Percentiles rank a stretch among this genome's conserved stretches.
These are phyloP conservation scores for Fusarium falciforme DNA, from an alignment of 2,329 filamentous ascomycete species.

Conservation along the genomic window DNA sequence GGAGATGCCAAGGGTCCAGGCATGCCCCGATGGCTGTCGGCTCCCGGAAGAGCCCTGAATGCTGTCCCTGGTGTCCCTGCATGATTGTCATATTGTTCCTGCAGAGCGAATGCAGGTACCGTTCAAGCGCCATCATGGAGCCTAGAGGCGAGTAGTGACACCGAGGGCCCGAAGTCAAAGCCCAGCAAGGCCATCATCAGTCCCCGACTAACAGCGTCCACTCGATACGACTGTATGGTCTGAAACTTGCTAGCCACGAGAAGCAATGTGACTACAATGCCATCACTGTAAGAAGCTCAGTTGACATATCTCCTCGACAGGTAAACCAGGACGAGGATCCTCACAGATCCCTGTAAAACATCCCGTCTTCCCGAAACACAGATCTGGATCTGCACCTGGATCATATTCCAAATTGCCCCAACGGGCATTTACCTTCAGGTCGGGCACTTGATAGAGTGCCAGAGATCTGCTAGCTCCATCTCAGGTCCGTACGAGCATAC, in stretches of 20 bases:
- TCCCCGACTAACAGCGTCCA: neutral
- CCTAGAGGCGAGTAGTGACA: neutral
- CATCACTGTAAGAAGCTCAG: neutral
- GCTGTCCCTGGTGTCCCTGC: slow-evolving; percentile 5
- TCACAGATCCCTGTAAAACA: slow-evolving; percentile 2
- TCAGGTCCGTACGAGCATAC: neutral
- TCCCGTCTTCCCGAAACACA: slow-evolving; percentile 18
- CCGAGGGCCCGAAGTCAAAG: slow-evolving; percentile 3
- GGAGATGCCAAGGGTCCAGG: slow-evolving; percentile 30
- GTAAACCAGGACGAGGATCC: neutral
- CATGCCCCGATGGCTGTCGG: slow-evolving; percentile 22
- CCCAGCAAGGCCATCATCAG: neutral
- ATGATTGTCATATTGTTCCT: slow-evolving; percentile 24
- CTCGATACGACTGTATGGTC: neutral
- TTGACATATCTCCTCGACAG: neutral
- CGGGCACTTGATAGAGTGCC: slow-evolving; percentile 2
- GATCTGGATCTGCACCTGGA: slow-evolving; percentile 6
- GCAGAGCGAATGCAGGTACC: slow-evolving; percentile 23
- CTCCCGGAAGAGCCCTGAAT: slow-evolving; percentile 8
- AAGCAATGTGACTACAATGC: neutral
- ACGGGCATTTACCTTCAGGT: neutral
- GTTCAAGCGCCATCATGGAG: neutral
- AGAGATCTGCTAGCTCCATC: slow-evolving; percentile 7
- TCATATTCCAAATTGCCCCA: slow-evolving; percentile 28
- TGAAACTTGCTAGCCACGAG: neutral